A percentile compares a stretch with the other conserved stretches of the same genome.
phyloP scores from a whole-genome alignment of 208 protist genomes.

The Leptomonas pyrrhocoris region DNA sequence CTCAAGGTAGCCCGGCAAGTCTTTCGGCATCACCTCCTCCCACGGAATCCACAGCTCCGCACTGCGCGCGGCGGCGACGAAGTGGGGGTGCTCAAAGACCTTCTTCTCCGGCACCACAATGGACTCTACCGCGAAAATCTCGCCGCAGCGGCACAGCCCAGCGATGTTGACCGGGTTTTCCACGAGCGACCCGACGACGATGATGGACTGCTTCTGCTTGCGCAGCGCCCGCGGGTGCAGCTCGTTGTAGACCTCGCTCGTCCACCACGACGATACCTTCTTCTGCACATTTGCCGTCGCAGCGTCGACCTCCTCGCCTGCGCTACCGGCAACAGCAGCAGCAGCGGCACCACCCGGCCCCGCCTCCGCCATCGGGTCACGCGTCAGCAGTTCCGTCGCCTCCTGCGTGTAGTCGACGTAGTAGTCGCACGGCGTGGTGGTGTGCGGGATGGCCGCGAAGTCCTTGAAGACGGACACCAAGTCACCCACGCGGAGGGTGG shows the following conservation, averaged over 20 bases:
- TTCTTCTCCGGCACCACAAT: conserved; percentile 72
- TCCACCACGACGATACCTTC: conserved; percentile 90
- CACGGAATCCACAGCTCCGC: conserved; percentile 91
- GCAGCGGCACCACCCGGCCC: not conserved
- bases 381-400: conserved; percentile 53
- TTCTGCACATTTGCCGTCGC: conserved; percentile 73
- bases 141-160: conserved; percentile 86
- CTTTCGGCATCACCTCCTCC: conserved; percentile 58
- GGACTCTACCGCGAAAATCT: conserved; percentile 87
- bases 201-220: conserved; percentile 55
- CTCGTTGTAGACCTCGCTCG: conserved; percentile 87
- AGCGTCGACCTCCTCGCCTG: conserved; percentile 10
- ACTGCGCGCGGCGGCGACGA: conserved; percentile 85
- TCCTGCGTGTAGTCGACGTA: conserved; percentile 85
- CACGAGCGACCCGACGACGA: conserved; percentile 85
- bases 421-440: conserved; percentile 43
- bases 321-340: not conserved
- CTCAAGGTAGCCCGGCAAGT: conserved; percentile 64
- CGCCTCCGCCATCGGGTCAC: conserved; percentile 39
- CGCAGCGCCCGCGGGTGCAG: conserved; percentile 82
- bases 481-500: conserved; percentile 16
- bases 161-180: conserved; percentile 92
- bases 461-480: conserved; percentile 46
- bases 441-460: conserved; percentile 79
- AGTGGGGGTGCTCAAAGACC: conserved; percentile 90